Percentiles rank a stretch among this genome's conserved stretches.
These are phyloP conservation scores for Noccaea bulbosa DNA, from an alignment of 345 rosid genomes.

Conservation along the genomic window DNA sequence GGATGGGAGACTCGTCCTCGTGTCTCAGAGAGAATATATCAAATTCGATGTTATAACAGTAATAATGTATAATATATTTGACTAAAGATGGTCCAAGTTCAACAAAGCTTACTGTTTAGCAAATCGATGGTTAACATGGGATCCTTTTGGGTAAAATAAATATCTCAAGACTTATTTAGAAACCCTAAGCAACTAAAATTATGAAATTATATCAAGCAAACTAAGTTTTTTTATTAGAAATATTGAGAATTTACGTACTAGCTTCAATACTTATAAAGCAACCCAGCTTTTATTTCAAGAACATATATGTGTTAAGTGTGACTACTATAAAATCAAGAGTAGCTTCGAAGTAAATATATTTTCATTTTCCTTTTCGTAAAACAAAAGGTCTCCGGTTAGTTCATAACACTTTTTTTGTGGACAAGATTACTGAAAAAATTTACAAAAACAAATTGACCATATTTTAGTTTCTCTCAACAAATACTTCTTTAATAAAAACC, in stretches of 20 bases:
- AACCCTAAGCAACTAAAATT: constrained; percentile 12
- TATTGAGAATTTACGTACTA: not conserved
- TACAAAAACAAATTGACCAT: not conserved
- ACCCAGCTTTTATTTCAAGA: too few relatives aligned
- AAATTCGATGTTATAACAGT: constrained; percentile 27
- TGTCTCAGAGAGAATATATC: constrained; percentile 31
- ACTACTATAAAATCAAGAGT: not conserved
- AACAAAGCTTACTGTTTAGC: constrained; percentile 31
- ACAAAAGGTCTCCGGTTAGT: not conserved
- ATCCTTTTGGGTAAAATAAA: constrained; percentile 27
- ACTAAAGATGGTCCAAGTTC: constrained; percentile 25
- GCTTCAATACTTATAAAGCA: not conserved
- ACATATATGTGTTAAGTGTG: too few relatives aligned
- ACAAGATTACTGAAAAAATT: not conserved
- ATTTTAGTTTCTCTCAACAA: constrained; percentile 12
- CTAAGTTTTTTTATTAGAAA: not conserved
- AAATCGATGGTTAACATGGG: constrained; percentile 23
- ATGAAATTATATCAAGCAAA: not conserved
- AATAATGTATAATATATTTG: not conserved
- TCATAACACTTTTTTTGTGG: not conserved
- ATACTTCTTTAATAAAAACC: constrained; percentile 8
- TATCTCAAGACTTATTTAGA: constrained; percentile 8
- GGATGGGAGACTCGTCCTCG: constrained; percentile 36
- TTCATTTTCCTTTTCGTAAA: not conserved
- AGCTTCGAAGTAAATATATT: not conserved